Evolutionary conservation across 192 early-diverging fungal genomes (phyloP), one percentile per base, ranked within the genome.

Genomic region (Jimgerdemannia flammicorona): DNA sequence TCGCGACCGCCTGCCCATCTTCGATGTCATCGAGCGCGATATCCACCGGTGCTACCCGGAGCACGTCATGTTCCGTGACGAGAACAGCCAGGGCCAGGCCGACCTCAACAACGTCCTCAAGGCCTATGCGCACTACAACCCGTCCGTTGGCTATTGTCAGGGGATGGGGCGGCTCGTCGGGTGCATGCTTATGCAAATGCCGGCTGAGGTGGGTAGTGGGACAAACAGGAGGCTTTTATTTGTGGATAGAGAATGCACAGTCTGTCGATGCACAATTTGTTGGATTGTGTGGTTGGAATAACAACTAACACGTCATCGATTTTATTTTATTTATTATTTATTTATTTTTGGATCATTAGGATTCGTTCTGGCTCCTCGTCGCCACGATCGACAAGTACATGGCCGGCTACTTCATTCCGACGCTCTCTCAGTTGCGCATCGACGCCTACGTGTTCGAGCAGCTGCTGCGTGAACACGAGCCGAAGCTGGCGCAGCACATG

Each of bases 81-180:
- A 78, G 0, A 84, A 89, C 67, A 90, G 93, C 0, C 83, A 78
- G 49, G 92, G 96, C 3, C 95, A 96, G 81, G 83, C 81, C 43
- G 92, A 95, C 79, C 80, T 99, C 20, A 85, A 90, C n/a, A 85
- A 86, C 4, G 84, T 98, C 4, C 83, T 99, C 40, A 88, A 90
- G 63, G 94, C 94, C 0, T 99, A 96, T 75, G 93, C 96, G 2
- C 89, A 95, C 29, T 93, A 96, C 81, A 95, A 98, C 74, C 87
- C 87, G 3, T 75, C 83, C 40, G 81, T 98, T 4, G 97, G 96
- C 42, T 99, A 99, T 81, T 97, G 96, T 77, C 97, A 98, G 79
- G 97, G 97, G 9, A 98, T 98, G 96, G 95, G 95, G 2, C 88
- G 95, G 67, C 72, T 99, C 64, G 97, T 91, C 14, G 96, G 96